Evolutionary conservation across 2,329 filamentous ascomycete genomes (phyloP).

Genomic region (Neocucurbitaria cava): DNA sequence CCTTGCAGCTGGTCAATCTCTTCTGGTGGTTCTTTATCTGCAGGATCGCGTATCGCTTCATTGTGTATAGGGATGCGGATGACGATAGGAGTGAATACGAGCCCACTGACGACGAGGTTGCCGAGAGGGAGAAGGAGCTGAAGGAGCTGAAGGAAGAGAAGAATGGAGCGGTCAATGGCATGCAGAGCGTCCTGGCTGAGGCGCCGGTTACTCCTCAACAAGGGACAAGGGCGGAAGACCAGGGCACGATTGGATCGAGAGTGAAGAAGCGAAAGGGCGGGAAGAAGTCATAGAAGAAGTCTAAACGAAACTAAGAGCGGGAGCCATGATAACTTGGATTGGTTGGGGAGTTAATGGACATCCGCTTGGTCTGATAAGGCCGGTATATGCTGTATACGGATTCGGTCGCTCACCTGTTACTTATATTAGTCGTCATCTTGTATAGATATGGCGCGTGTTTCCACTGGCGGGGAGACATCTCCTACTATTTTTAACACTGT

Average conservation of each 20-base stretch:
- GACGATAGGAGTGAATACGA: slow-evolving; percentile 77
- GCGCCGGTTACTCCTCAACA: slow-evolving; percentile 24
- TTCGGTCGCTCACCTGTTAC: not conserved
- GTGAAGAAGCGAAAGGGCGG: slow-evolving; percentile 27
- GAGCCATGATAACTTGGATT: not conserved
- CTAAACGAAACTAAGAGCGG: not conserved
- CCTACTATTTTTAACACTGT: not conserved
- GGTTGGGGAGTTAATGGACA: not conserved
- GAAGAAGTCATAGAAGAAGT: slow-evolving; percentile 4
- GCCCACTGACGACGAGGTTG: slow-evolving; percentile 55
- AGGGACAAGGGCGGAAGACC: slow-evolving; percentile 7
- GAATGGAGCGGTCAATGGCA: slow-evolving; percentile 21
- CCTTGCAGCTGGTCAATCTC: slow-evolving; percentile 76
- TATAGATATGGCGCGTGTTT: not conserved
- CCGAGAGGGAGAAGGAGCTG: slow-evolving; percentile 28
- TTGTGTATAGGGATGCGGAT: slow-evolving; percentile 65
- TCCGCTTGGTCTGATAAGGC: not conserved
- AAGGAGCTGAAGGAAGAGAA: slow-evolving; percentile 10
- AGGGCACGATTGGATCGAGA: slow-evolving; percentile 24
- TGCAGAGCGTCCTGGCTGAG: slow-evolving; percentile 36
- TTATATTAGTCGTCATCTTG: not conserved
- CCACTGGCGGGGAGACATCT: not conserved
- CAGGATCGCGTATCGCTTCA: slow-evolving; percentile 75
- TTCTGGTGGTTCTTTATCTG: slow-evolving; percentile 84
- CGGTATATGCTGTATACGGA: not conserved